These are phyloP conservation scores for Toxicodendron radicans DNA, from an alignment of 345 rosid species.

Conservation along the genomic window DNA sequence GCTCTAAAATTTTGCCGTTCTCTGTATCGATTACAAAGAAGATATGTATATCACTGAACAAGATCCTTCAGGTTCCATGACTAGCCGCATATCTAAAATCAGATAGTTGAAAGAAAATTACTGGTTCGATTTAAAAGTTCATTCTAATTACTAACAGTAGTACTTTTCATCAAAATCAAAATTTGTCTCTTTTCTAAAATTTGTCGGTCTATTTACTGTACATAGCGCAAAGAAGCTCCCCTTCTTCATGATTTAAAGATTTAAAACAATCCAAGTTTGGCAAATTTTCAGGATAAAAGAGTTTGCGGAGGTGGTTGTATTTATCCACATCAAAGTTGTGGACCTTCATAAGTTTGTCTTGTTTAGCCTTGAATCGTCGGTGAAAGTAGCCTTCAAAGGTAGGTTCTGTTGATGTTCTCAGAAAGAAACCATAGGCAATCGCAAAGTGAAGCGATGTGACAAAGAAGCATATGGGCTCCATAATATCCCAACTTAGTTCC, in stretches of 20 bases:
- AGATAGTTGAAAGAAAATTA: background rate
- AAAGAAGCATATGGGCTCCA: constrained; percentile 97
- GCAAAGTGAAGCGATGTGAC: constrained; percentile 60
- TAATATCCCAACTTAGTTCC: constrained; percentile 95
- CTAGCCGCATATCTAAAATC: too few species aligned
- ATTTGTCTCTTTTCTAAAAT: background rate
- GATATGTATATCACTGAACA: too few species aligned
- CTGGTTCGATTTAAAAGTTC: background rate
- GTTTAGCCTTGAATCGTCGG: constrained; percentile 61
- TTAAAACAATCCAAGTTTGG: background rate
- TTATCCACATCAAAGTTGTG: constrained; percentile 42
- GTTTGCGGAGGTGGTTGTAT: constrained; percentile 44
- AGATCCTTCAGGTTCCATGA: too few species aligned
- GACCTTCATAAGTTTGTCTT: constrained; percentile 51
- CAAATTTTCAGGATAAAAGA: constrained; percentile 30
- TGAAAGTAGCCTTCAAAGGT: constrained; percentile 70
- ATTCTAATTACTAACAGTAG: background rate
- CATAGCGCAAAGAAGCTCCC: background rate
- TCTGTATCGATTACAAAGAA: too few species aligned
- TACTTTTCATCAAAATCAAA: background rate
- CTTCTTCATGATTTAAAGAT: background rate
- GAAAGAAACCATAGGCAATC: constrained; percentile 63
- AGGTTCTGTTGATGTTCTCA: constrained; percentile 76
- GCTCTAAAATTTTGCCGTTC: too few species aligned
- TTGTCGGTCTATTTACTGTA: background rate